Evolutionary conservation across 1,284 basidiomycete species (phyloP), one percentile per base, ranked within the genome.

Genomic region (Malassezia psittaci): DNA sequence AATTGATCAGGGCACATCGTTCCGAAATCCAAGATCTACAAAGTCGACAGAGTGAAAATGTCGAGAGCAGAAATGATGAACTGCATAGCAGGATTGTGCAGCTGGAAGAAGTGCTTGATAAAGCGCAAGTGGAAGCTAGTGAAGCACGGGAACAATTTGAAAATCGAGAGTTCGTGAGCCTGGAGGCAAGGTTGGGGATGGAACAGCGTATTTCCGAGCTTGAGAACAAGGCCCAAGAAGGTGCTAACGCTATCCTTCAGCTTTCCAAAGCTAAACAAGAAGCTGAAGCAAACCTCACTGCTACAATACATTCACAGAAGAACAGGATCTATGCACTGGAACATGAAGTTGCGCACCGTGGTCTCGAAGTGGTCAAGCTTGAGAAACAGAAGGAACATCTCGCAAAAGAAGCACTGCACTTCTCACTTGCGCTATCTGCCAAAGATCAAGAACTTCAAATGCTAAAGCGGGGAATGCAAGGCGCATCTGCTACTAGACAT

Each of bases 321-420:
- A 35, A 47, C n/a, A 48, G 57, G 13, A 50, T 55, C 39, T 12
- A 40, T 37, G 33, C 34, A 32, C 54, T 65, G 35, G 63, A 65
- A 41, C 48, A 58, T 29, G 47, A 61, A 12, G 37, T 63, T 1
- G 52, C 57, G 15, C 38, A 52, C 35, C 54, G 55, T 15, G 60
- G 60, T 6, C 47, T 69, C 10, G 48, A 62, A 33, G 16, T 65
- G 2, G 34, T 62, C 39, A 63, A 63, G 29, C 52, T 67, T 24
- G 51, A 62, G 3, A 51, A 61, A 42, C 69, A 72, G 29, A 65
- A 64, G 44, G 62, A 67, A 5, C 62, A 62, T 37, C 51, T 69
- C 8, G 55, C 59, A 33, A 53, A 59, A 36, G 63, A 68, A 55
- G 67, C 63, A 15, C 21, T 62, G 12, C 54, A 62, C 41, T 67